Conservation (phyloP, 306 rosid genomes). For the Corylus americana region DNA sequence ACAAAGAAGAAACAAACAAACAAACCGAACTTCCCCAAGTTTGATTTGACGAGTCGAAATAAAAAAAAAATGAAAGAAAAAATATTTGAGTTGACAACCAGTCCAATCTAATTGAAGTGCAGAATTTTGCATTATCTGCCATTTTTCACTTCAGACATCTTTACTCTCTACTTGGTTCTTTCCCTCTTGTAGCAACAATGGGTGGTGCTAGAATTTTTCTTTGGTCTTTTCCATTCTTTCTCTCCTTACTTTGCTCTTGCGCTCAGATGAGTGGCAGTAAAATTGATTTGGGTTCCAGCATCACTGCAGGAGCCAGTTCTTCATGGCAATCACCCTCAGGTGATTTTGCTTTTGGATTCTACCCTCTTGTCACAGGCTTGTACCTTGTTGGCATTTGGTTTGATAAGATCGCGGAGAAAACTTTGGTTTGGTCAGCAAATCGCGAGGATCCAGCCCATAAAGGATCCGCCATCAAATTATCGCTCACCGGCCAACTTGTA, state of each 20-base stretch:
- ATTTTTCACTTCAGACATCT: neutral
- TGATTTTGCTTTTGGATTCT: constrained; percentile 38
- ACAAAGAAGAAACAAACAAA: no score
- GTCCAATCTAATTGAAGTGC: neutral
- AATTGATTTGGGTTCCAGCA: constrained; percentile 19
- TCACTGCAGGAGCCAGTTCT: constrained; percentile 30
- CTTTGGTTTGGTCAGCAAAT: constrained; percentile 41
- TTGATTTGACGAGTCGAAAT: no score
- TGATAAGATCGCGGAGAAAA: constrained; percentile 14
- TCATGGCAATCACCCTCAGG: constrained; percentile 36
- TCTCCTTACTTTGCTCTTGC: neutral
- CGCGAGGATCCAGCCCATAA: constrained; percentile 25
- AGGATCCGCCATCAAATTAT: constrained; percentile 32
- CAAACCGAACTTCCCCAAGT: no score
- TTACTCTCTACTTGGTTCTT: neutral
- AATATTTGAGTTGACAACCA: no score
- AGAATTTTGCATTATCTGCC: neutral
- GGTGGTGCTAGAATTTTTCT: constrained; percentile 6
- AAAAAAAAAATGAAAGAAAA: no score
- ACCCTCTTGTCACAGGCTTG: neutral
- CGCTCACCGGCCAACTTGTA: constrained; percentile 12
- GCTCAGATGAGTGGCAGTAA: constrained; percentile 1
- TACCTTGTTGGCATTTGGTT: constrained; percentile 39
- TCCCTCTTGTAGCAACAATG: neutral
- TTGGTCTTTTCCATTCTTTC: neutral